Percentiles rank a stretch among this genome's conserved stretches.
phyloP scores from a whole-genome alignment of 495 filamentous ascomycete species.

The Penicillium lagena region DNA sequence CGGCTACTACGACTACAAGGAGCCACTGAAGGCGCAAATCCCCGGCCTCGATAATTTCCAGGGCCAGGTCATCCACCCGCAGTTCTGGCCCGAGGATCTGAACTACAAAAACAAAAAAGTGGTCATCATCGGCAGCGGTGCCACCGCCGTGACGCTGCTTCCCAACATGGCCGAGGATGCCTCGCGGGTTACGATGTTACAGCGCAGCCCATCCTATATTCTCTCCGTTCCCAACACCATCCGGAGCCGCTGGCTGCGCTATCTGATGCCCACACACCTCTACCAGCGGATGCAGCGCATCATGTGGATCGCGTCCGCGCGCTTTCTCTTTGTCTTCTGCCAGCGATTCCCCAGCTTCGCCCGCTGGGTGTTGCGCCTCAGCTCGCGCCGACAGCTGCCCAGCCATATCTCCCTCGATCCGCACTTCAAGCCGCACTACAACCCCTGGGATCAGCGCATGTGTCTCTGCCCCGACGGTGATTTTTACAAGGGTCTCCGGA shows the following conservation, averaged over 20 bases:
- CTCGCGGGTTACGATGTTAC: slow-evolving; percentile 46
- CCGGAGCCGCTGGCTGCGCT: slow-evolving; percentile 24
- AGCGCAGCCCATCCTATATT: slow-evolving; percentile 56
- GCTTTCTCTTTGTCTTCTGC: slow-evolving; percentile 48
- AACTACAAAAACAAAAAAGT: slow-evolving; percentile 46
- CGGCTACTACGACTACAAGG: slow-evolving; percentile 61
- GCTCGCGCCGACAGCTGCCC: slow-evolving; percentile 46
- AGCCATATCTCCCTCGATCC: slow-evolving; percentile 48
- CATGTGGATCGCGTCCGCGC: slow-evolving; percentile 37
- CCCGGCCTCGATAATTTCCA: slow-evolving; percentile 32
- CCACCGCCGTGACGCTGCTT: slow-evolving; percentile 50
- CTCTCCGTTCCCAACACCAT: slow-evolving; percentile 41
- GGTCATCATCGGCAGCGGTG: slow-evolving; percentile 51
- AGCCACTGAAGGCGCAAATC: slow-evolving; percentile 46
- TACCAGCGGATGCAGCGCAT: slow-evolving; percentile 35
- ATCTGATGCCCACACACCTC: slow-evolving; percentile 31
- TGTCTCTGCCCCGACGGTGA: slow-evolving; percentile 67
- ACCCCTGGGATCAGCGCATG: slow-evolving; percentile 68
- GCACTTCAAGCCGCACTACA: slow-evolving; percentile 67
- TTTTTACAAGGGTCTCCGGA: slow-evolving; percentile 58
- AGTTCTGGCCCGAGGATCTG: slow-evolving; percentile 47
- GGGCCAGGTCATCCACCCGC: slow-evolving; percentile 42
- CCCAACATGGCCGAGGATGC: slow-evolving; percentile 39
- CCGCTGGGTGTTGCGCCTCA: slow-evolving; percentile 34
- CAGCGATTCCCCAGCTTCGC: slow-evolving; percentile 47